Evolutionary conservation across 2,329 filamentous ascomycete genomes (phyloP).

Genomic region (Colletotrichum sp.): DNA sequence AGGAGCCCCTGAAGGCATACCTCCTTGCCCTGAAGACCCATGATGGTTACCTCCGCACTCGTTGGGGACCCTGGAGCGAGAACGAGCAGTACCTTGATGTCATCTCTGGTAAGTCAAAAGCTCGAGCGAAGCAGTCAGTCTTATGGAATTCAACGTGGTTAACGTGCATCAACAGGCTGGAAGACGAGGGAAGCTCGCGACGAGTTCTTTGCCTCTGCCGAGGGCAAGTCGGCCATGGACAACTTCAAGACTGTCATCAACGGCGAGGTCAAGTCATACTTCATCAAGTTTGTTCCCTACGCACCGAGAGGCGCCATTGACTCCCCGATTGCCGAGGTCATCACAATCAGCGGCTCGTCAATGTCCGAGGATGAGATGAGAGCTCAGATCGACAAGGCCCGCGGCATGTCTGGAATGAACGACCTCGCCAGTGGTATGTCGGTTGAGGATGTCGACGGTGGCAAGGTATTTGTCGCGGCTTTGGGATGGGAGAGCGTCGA

Average conservation of each 20-base stretch:
- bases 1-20: conserved; percentile 9
- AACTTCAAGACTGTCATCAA: not conserved
- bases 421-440: conserved; percentile 8
- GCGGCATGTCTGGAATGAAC: not conserved
- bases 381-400: conserved; percentile 2
- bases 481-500: conserved; percentile 14
- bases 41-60: conserved; percentile 10
- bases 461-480: conserved; percentile 9
- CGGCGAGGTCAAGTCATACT: conserved; percentile 1
- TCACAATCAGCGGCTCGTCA: not conserved
- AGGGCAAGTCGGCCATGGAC: not conserved
- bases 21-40: conserved; percentile 10
- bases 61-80: conserved; percentile 17
- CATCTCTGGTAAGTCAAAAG: not conserved
- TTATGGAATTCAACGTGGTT: not conserved
- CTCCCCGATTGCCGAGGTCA: conserved; percentile 11
- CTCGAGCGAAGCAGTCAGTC: not conserved
- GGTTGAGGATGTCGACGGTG: not conserved
- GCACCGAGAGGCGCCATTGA: conserved; percentile 12
- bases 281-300: conserved; percentile 14
- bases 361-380: conserved; percentile 6
- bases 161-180: not conserved
- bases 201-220: conserved; percentile 1
- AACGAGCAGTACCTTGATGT: conserved; percentile 9
- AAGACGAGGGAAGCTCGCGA: conserved; percentile 9